These are phyloP conservation scores for Aspergillus sojae DNA, from an alignment of 2,329 filamentous ascomycete species.

Conservation along the genomic window DNA sequence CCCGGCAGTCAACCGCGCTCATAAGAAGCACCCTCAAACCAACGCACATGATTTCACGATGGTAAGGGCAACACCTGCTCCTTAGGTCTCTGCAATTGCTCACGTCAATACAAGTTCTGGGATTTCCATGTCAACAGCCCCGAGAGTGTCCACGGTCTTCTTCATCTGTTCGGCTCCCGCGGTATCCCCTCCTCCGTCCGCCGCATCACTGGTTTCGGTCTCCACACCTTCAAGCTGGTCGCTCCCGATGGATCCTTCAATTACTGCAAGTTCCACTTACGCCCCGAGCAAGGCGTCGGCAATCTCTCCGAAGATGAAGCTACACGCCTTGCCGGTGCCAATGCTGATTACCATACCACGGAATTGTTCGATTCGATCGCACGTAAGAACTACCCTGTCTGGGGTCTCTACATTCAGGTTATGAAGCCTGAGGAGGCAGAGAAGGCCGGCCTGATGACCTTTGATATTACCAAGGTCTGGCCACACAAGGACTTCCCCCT, in stretches of 20 bases:
- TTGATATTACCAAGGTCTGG: conserved; percentile 62
- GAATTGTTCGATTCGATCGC: conserved; percentile 65
- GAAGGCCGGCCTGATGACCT: conserved; percentile 52
- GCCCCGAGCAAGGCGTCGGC: conserved; percentile 58
- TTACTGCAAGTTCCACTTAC: conserved; percentile 64
- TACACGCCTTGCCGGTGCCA: conserved; percentile 52
- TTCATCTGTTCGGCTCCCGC: conserved; percentile 64
- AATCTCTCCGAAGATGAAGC: conserved; percentile 58
- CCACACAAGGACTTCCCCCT: conserved; percentile 55
- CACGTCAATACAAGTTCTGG: conserved; percentile 55
- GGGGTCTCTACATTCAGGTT: conserved; percentile 58
- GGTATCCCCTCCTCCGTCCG: conserved; percentile 49
- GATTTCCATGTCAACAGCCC: conserved; percentile 60
- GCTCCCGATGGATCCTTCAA: conserved; percentile 53
- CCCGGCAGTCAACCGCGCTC: conserved; percentile 56
- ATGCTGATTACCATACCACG: conserved; percentile 61
- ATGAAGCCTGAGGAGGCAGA: conserved; percentile 57
- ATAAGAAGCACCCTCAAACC: conserved; percentile 67
- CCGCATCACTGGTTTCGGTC: conserved; percentile 58
- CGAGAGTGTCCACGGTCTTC: conserved; percentile 62
- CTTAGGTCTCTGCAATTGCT: conserved; percentile 5
- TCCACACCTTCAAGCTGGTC: conserved; percentile 37
- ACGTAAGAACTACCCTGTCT: conserved; percentile 59
- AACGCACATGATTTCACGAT: conserved; percentile 66
- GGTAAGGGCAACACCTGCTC: conserved; percentile 26